Base-by-base conservation (phyloP, 352 stramenopile species). In the Phytophthora colocasiae region DNA sequence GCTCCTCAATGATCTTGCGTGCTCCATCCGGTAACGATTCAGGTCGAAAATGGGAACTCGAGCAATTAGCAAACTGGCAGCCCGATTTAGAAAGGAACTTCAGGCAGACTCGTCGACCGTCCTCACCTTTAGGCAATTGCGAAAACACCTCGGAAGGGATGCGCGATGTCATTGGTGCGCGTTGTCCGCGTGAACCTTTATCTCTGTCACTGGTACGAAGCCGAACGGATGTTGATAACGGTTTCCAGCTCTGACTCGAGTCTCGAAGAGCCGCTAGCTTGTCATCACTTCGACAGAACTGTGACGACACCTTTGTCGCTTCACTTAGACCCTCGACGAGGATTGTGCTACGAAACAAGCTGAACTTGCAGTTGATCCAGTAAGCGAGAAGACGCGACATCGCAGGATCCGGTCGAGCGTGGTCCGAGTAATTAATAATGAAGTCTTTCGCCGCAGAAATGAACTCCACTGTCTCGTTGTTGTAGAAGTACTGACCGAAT, bases 331-430 rank as follows among this genome's bases (percentile, higher is more conserved):
- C 55, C 0, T 26, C 8, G 6, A 43, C 26, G 2, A 58, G 5
- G 0, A 62, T 4, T 11, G 14, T 26, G 15, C 24, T 66, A 11
- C 49, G 41, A 39, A 63, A 66, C 12, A 49, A 5, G 7, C 55
- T 71, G 27, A 66, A 58, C 10, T 71, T 71, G 1, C 43, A 29
- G 10, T 58, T 66, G 17, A 71, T 27, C 43, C 55, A 71, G 40
- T 56, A 52, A 1, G 43, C 32, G 2, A 70, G 41, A 5, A 64
- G n/a, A 14, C 34, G 49, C 5, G 44, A 26, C 46, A 57, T 58
- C 0, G 9, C 26, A 1, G 47, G 12, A 9, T 64, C 54, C 5
- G 39, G 3, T 4, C 36, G 38, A 5, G 46, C 17, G 9, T 55
- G 29, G 8, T 58, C 54, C 15, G 22, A 8, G 17, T 70, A 70